phyloP scores from a whole-genome alignment of 495 filamentous ascomycete species.

The Aspergillus nidulans region DNA sequence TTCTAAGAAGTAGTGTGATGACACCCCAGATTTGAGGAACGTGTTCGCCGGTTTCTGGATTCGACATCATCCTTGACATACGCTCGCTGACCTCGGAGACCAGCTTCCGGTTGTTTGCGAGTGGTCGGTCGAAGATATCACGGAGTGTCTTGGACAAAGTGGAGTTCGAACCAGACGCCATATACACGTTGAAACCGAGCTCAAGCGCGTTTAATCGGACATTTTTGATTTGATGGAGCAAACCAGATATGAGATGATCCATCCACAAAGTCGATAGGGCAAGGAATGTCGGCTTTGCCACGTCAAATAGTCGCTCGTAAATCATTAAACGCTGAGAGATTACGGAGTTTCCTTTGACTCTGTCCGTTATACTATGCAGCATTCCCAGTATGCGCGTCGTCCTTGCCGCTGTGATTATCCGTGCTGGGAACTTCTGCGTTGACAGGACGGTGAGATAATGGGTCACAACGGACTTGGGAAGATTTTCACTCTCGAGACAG shows the following conservation, averaged over 20 bases:
- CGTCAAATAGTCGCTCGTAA: constrained; percentile 68
- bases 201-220: constrained; percentile 68
- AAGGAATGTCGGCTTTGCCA: constrained; percentile 65
- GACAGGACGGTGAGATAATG: constrained; percentile 74
- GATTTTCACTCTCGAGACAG: constrained; percentile 56
- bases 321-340: constrained; percentile 66
- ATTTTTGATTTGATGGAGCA: constrained; percentile 74
- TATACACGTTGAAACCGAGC: constrained; percentile 63
- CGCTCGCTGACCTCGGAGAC: constrained; percentile 59
- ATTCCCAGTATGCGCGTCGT: constrained; percentile 61
- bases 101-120: constrained; percentile 55
- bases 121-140: constrained; percentile 56
- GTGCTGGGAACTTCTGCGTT: constrained; percentile 69
- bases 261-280: constrained; percentile 58
- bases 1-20: constrained; percentile 69
- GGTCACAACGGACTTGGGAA: constrained; percentile 71
- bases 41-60: constrained; percentile 55
- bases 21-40: constrained; percentile 91
- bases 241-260: constrained; percentile 70
- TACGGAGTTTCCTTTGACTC: constrained; percentile 72
- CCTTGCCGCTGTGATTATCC: constrained; percentile 66
- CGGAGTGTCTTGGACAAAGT: constrained; percentile 58
- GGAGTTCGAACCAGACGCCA: constrained; percentile 59
- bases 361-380: constrained; percentile 66
- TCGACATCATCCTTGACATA: constrained; percentile 65